Conservation (phyloP, 2,329 filamentous ascomycete species). For the Arachnopeziza araneosa region DNA sequence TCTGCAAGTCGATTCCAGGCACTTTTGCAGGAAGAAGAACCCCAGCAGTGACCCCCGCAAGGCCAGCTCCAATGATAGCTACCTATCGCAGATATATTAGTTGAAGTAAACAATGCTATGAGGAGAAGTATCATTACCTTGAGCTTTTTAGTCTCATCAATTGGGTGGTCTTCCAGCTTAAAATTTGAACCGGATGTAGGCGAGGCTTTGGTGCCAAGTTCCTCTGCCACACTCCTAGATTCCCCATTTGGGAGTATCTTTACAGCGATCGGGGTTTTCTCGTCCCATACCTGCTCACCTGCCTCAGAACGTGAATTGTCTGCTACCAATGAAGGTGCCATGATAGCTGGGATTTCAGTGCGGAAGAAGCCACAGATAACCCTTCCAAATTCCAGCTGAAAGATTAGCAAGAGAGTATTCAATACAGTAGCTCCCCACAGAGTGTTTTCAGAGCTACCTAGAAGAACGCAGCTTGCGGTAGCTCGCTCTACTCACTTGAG, state of each 20-base stretch:
- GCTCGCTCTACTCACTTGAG: too few species aligned
- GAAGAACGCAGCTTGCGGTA: too few species aligned
- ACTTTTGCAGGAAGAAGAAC: constrained; percentile 62
- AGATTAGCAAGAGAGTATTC: too few species aligned
- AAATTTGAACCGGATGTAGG: constrained; percentile 15
- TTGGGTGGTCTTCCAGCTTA: constrained; percentile 34
- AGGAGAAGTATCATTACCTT: not conserved
- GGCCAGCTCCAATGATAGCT: constrained; percentile 57
- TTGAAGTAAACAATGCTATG: not conserved
- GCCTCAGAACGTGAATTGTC: not conserved
- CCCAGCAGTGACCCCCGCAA: constrained; percentile 58
- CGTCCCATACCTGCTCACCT: not conserved
- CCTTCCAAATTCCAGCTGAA: too few species aligned
- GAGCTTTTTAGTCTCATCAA: constrained; percentile 5
- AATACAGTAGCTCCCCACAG: too few species aligned
- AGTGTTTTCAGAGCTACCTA: too few species aligned
- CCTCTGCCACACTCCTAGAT: not conserved
- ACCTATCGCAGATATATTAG: constrained; percentile 32
- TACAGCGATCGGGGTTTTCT: not conserved
- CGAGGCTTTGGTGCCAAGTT: not conserved
- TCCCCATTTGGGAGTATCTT: not conserved
- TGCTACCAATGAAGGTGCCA: not conserved
- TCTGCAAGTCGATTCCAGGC: constrained; percentile 57
- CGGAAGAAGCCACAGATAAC: too few species aligned
- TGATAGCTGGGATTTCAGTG: not conserved